Evolutionary conservation across 441 rosid genomes (phyloP).

Genomic region (Adansonia gregorii): DNA sequence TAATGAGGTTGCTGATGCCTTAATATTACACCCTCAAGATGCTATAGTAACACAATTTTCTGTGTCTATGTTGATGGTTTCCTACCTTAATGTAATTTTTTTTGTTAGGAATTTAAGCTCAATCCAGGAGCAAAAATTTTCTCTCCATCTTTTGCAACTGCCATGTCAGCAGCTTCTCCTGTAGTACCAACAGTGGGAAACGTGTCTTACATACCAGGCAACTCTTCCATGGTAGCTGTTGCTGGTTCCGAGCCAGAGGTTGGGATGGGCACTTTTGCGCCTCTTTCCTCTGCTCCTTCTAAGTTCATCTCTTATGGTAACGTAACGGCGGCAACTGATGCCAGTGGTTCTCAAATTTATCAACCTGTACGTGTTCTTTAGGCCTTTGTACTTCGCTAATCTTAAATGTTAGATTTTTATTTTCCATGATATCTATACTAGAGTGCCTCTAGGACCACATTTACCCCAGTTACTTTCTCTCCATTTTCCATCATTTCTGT

Average conservation of each 20-base stretch:
- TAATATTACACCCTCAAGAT: not conserved
- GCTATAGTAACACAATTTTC: conserved; percentile 12
- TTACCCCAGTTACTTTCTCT: not conserved
- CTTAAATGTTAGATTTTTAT: not conserved
- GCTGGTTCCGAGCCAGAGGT: conserved; percentile 57
- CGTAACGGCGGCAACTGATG: conserved; percentile 53
- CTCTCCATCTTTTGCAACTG: conserved; percentile 64
- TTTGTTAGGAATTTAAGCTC: conserved; percentile 76
- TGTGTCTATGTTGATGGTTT: not conserved
- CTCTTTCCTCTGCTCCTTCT: conserved; percentile 51
- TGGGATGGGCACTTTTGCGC: conserved; percentile 51
- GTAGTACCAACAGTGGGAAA: conserved; percentile 48
- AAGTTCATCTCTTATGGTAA: conserved; percentile 60
- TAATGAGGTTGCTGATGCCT: conserved; percentile 14
- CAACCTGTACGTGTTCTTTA: conserved; percentile 59
- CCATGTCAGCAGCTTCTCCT: conserved; percentile 50
- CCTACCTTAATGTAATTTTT: conserved; percentile 5
- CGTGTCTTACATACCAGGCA: conserved; percentile 55
- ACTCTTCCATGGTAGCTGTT: conserved; percentile 49
- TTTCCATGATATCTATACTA: not conserved
- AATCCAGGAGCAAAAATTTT: conserved; percentile 81
- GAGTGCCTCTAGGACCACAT: not conserved
- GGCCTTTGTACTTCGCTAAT: conserved; percentile 17
- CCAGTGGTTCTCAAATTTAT: conserved; percentile 47
- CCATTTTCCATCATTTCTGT: not conserved